A percentile compares a stretch with the other conserved stretches of the same genome.
Evolutionary conservation across 2,329 filamentous ascomycete species (phyloP).

Genomic region (Exophiala spinifera): DNA sequence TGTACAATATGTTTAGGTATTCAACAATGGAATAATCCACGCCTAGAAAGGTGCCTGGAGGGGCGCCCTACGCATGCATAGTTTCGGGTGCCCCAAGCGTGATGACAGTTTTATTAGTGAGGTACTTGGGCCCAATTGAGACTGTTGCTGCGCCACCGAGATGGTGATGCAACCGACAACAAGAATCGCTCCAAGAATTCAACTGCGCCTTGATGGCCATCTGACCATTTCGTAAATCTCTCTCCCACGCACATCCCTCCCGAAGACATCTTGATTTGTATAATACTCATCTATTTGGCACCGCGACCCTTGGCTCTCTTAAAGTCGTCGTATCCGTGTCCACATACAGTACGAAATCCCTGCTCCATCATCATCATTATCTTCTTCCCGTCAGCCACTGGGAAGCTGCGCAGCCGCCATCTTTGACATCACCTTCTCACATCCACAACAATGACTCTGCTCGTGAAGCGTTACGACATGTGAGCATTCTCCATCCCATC

Average conservation of each 20-base stretch:
- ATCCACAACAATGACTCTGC: conserved; percentile 14
- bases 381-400: neutral
- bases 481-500: conserved; percentile 8
- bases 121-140: too few species aligned
- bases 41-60: neutral
- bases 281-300: neutral
- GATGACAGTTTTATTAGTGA: too few species aligned
- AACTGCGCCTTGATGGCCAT: neutral
- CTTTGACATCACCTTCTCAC: conserved; percentile 12
- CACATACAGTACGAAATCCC: neutral
- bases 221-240: neutral
- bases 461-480: conserved; percentile 14
- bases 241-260: too few species aligned
- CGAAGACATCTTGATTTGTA: neutral
- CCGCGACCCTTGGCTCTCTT: neutral
- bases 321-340: too few species aligned
- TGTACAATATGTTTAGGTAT: too few species aligned
- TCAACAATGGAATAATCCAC: too few species aligned
- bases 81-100: too few species aligned
- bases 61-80: too few species aligned
- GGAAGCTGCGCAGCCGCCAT: neutral
- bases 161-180: neutral
- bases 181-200: neutral
- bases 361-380: neutral
- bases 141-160: neutral